Evolutionary conservation across 2,329 filamentous ascomycete species (phyloP), one percentile per base, ranked within the genome.

Genomic region (Paramyrothecium roridum): DNA sequence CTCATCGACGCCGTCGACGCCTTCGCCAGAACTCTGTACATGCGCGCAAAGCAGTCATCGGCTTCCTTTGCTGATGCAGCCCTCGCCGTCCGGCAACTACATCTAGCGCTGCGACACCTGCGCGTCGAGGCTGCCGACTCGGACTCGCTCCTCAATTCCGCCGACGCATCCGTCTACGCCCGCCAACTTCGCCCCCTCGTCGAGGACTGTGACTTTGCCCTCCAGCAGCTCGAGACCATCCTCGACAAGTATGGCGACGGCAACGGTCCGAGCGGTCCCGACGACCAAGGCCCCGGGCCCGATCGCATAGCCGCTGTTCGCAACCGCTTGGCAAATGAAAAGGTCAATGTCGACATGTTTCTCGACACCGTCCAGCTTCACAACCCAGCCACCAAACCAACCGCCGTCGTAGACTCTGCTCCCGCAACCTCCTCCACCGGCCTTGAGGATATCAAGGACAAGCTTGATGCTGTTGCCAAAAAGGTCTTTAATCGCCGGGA

Each of bases 321-420:
- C 47, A 66, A 68, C 43, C 80, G 79, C 61, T 71, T 87, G 48
- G 71, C 73, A 10, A 76, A 76, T 56, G 80, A 85, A 56, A 82
- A 79, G 63, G 74, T 76, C 6, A 78, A 73, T 43, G 75, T 87
- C 49, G 79, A 81, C 53, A 70, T 78, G 61, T 83, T 86, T 57
- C 74, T 87, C 19, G 79, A 86, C 61, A 80, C 79, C 0, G 75
- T 86, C 19, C 82, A 85, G 64, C 64, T 83, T 47, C 76, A 80
- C 55, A 76, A 78, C 54, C 74, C 75, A 0, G 70, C 71, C 19
- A 78, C 75, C 45, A 56, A 58, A 64, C 73, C 61, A 59, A 70
- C 56, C 62, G 63, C 57, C 34, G 60, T 72, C 50, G 67, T 66
- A 12, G 64, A 74, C 40, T 67, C 70, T n/a, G 71, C 72, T 48